phyloP scores from a whole-genome alignment of 306 rosid genomes.

The Prunus persica region Prunus_persica_NCBIv2 NC_034015.1:22198501-22199000 shows the following conservation, averaged over 20 bases:
- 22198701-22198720: not conserved
- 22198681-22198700: constrained; percentile 10
- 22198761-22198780: not conserved
- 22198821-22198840: not conserved
- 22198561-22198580: not conserved
- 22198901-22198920: constrained; percentile 3
- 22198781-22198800: not conserved
- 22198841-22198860: too few relatives aligned
- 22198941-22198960: constrained; percentile 20
- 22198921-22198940: constrained; percentile 8
- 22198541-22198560: too few relatives aligned
- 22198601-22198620: not conserved
- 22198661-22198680: not conserved
- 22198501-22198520: too few relatives aligned
- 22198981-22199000: constrained; percentile 19
- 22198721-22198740: constrained; percentile 33
- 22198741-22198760: constrained; percentile 8
- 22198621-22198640: constrained; percentile 1
- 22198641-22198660: constrained; percentile 5
- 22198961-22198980: constrained; percentile 28
- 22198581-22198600: constrained; percentile 4
- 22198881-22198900: constrained; percentile 11
- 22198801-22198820: not conserved
- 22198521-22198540: too few relatives aligned
- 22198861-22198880: not conserved